Base-by-base conservation (phyloP, 306 rosid species). In the Alnus rubra region DNA sequence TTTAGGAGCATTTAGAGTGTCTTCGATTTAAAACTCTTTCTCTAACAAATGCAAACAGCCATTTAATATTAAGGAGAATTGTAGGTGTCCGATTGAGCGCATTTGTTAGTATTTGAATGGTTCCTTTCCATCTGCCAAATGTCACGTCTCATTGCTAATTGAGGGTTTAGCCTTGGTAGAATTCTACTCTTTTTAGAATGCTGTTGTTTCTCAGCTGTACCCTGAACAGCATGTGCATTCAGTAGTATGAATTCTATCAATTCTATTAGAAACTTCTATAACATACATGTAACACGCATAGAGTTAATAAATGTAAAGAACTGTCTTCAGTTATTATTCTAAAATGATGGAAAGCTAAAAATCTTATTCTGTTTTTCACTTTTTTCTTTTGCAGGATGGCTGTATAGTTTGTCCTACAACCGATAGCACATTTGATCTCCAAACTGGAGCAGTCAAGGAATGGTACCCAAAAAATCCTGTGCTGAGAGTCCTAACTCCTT, bases 391-490 rank as follows among this genome's bases (percentile, higher is more conserved):
- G 67, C 82, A 94, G 97, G 98, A 94, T 84, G 98, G 98, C 2
- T 94, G 97, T 71, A 85, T 94, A 79, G 89, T 94, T 76, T 94
- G 97, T 69, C 98, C 97, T 69, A 73, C 98, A 77, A 94, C 98
- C 16, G 98, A 94, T n/a, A 94, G 98, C 82, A 92, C 97, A 59
- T 94, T 94, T 80, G 97, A 94, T 87, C 92, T 94, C 19, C 78
- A 69, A 59, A 87, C 87, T 0, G 98, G 98, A 77, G 88, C 70
- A 7, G 71, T 91, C 69, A 92, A 84, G 58, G 98, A 92, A 67
- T 94, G 98, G 98, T 94, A 94, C 82, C 98, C 97, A 4, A 94
- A 94, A 59, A 94, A 94, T 81, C 98, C 97, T 35, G 98, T 94
- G 65, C 88, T 92, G 58, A 86, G 97, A 82, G 87, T 76, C 74